phyloP scores from a whole-genome alignment of 169 alveolate species.

The Plasmodium ovale region DNA sequence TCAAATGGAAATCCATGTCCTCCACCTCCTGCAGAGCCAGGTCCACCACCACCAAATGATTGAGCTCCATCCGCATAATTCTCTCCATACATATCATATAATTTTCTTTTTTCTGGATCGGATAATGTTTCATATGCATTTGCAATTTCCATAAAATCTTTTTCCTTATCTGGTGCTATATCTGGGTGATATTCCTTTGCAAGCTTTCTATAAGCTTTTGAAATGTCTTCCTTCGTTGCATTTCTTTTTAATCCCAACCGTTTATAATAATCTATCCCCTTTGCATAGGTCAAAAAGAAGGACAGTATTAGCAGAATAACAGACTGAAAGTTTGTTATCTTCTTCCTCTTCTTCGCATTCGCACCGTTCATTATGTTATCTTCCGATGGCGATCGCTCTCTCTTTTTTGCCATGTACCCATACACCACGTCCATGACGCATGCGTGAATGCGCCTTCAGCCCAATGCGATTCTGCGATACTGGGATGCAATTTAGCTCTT shows the following conservation, averaged over 20 bases:
- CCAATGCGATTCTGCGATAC: too few species aligned
- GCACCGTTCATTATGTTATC: constrained; percentile 18
- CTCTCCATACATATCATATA: constrained; percentile 94
- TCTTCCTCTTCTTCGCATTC: constrained; percentile 49
- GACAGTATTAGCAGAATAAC: constrained; percentile 36
- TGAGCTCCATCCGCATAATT: constrained; percentile 89
- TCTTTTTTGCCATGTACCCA: not conserved
- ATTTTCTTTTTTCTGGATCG: constrained; percentile 92
- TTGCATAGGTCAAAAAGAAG: constrained; percentile 42
- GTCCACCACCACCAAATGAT: constrained; percentile 48
- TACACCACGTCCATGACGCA: too few species aligned
- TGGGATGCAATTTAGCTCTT: too few species aligned
- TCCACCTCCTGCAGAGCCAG: constrained; percentile 76
- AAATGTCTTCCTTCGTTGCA: constrained; percentile 91
- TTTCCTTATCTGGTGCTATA: constrained; percentile 90
- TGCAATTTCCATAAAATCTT: constrained; percentile 91
- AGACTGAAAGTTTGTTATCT: constrained; percentile 23
- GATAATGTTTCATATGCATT: constrained; percentile 95
- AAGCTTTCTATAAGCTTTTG: constrained; percentile 94
- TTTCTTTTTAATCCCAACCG: constrained; percentile 89
- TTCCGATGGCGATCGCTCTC: not conserved
- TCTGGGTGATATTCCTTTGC: constrained; percentile 95
- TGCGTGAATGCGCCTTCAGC: too few species aligned
- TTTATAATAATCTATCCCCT: constrained; percentile 88
- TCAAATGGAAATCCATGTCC: constrained; percentile 84